Evolutionary conservation across 31 red algal species (phyloP).

Genomic region (Odonthalia washingtoniensis): DNA sequence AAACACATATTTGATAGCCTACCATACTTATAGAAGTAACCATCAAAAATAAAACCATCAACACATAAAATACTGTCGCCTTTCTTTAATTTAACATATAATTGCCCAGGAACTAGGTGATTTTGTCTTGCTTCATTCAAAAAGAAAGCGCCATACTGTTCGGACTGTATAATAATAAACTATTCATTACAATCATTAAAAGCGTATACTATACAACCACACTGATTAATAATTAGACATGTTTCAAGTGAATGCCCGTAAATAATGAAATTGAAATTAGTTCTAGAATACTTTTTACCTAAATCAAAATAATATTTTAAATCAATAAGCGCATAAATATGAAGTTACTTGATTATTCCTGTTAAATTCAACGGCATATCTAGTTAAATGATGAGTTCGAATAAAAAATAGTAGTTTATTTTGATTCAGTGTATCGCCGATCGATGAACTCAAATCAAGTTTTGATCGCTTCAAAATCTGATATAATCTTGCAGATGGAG

Average conservation of each 20-base stretch:
- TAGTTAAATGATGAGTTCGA: too few species aligned
- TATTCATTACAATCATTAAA: neutral
- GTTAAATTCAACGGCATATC: constrained; percentile 30
- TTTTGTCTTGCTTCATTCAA: constrained; percentile 4
- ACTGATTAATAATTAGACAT: constrained; percentile 24
- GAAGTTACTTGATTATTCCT: neutral
- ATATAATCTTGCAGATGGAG: too few species aligned
- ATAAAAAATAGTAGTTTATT: too few species aligned
- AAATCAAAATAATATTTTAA: constrained; percentile 32
- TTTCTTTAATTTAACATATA: constrained; percentile 27
- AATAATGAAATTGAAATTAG: constrained; percentile 16
- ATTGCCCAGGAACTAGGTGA: constrained; percentile 13
- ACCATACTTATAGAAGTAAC: neutral
- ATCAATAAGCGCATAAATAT: constrained; percentile 29
- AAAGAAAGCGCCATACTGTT: constrained; percentile 7
- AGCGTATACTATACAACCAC: constrained; percentile 12
- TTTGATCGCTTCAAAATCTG: too few species aligned
- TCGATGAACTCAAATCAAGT: too few species aligned
- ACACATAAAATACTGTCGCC: neutral
- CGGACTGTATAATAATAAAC: neutral
- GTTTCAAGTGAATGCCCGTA: neutral
- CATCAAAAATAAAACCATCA: constrained; percentile 46
- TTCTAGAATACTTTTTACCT: constrained; percentile 32
- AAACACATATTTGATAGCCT: constrained; percentile 10
- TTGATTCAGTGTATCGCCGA: too few species aligned